Evolutionary conservation across 768 basidiomycete genomes (phyloP), one percentile per base, ranked within the genome.

Genomic region (Tylopilus intermedius): DNA sequence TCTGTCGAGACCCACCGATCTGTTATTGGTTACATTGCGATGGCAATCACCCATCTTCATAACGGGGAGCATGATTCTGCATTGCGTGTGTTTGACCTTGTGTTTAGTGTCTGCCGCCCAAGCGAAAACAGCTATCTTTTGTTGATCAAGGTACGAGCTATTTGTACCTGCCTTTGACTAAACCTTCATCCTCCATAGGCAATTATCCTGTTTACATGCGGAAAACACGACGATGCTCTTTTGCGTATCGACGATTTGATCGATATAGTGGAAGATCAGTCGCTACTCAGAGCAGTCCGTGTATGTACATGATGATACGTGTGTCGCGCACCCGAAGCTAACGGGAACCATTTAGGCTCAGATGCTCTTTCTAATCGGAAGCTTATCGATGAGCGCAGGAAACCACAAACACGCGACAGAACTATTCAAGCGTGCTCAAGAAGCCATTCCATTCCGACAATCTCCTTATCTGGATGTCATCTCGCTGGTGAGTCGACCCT

Each of bases 11-110:
- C 39, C n/a, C 50, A 41, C 8, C 30, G 9, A 15, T 62, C 60
- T 1, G 45, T 39, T 2, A 42, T 61, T 3, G 56, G 51, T 35
- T 26, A 61, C 33, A 38, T 61, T 6, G 59, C 59, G 6, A 4
- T n/a, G 1, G 48, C 55, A 6, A 38, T 58, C 2, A 44, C 52
- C 0, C 21, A 2, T 0, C 6, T 45, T 8, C 22, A 44, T 0
- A 37, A 41, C n/a, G 59, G 47, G 5, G 42, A 48, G 5, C n/a
- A 40, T 5, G 40, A 47, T 9, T 30, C 15, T 1, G 51, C 24
- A 2, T 26, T 49, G 10, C 14, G 24, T 6, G 42, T 15, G 8
- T 58, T 50, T n/a, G 58, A 54, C 35, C 51, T 53, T 21, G 43
- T 26, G 4, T 58, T 50, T 45, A 22, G 35, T 3, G 35, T 44